phyloP scores from a whole-genome alignment of 176 grass and related monocot species.

The Juncus inflexus region DNA sequence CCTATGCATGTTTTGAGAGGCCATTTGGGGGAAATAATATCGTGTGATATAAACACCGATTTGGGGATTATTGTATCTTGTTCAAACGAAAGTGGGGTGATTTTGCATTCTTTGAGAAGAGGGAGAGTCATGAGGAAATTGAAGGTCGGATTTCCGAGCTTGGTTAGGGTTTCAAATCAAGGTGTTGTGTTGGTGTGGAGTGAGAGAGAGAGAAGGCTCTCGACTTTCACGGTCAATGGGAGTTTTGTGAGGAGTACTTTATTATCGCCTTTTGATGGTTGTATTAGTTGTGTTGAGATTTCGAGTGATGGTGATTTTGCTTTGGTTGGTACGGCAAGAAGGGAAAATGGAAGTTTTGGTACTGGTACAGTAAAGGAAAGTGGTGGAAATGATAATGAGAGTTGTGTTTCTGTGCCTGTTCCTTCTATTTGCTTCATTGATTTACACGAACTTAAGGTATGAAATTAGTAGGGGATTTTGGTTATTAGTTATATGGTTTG shows the following conservation, averaged over 20 bases:
- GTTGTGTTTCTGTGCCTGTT: conserved; percentile 46
- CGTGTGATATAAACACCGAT: conserved; percentile 83
- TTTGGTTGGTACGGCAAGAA: conserved; percentile 53
- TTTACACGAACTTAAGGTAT: conserved; percentile 89
- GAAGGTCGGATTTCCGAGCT: conserved; percentile 51
- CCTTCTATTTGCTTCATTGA: conserved; percentile 92
- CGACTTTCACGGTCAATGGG: conserved; percentile 93
- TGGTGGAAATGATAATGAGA: conserved; percentile 24
- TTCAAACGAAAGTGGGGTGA: conserved; percentile 62
- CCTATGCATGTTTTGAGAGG: conserved; percentile 92
- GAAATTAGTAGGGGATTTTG: conserved; percentile 25
- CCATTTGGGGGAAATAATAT: conserved; percentile 80
- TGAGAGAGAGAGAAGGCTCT: conserved; percentile 64
- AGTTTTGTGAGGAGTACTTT: conserved; percentile 57
- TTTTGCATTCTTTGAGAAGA: conserved; percentile 90
- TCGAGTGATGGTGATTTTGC: conserved; percentile 78
- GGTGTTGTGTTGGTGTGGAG: conserved; percentile 92
- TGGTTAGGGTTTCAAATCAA: conserved; percentile 70
- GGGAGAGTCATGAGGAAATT: conserved; percentile 61
- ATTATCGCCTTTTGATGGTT: conserved; percentile 63
- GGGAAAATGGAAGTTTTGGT: conserved; percentile 41
- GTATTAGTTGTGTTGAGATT: conserved; percentile 87
- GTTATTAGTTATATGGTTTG: conserved; percentile 14
- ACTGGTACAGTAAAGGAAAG: conserved; percentile 23
- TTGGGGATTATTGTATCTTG: conserved; percentile 79